Evolutionary conservation across 2,329 filamentous ascomycete species (phyloP).

Genomic region (Raffaelea arxii): DNA sequence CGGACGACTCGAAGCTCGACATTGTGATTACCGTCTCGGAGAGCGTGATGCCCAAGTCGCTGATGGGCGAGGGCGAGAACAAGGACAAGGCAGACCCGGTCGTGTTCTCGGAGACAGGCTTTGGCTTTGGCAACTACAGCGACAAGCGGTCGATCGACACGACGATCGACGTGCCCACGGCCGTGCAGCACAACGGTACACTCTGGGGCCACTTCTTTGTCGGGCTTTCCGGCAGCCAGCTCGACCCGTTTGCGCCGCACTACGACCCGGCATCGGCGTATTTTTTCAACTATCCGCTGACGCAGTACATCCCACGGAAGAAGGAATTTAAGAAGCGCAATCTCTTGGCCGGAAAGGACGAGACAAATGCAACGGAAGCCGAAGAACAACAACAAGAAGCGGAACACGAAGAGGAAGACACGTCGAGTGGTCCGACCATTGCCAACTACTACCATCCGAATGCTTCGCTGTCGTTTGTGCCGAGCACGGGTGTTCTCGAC

Average conservation of each 20-base stretch:
- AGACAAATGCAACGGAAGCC: slow-evolving; percentile 37
- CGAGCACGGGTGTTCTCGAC: slow-evolving; percentile 62
- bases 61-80: slow-evolving; percentile 56
- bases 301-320: slow-evolving; percentile 85
- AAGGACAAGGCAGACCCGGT: slow-evolving; percentile 59
- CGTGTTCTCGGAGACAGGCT: slow-evolving; percentile 71
- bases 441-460: slow-evolving; percentile 93
- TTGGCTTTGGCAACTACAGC: slow-evolving; percentile 67
- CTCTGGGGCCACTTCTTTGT: slow-evolving; percentile 93
- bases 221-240: slow-evolving; percentile 60
- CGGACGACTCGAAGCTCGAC: slow-evolving; percentile 66
- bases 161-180: slow-evolving; percentile 63
- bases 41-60: slow-evolving; percentile 56
- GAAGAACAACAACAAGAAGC: slow-evolving; percentile 27
- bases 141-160: slow-evolving; percentile 72
- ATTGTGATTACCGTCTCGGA: slow-evolving; percentile 77
- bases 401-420: background rate
- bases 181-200: slow-evolving; percentile 85
- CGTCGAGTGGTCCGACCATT: slow-evolving; percentile 51
- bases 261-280: slow-evolving; percentile 72
- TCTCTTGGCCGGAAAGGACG: slow-evolving; percentile 53
- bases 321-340: slow-evolving; percentile 82
- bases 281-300: slow-evolving; percentile 76
- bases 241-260: slow-evolving; percentile 63
- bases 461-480: slow-evolving; percentile 79